Base-by-base conservation (phyloP, 352 stramenopile species). In the Aphanomyces stellatus region DNA sequence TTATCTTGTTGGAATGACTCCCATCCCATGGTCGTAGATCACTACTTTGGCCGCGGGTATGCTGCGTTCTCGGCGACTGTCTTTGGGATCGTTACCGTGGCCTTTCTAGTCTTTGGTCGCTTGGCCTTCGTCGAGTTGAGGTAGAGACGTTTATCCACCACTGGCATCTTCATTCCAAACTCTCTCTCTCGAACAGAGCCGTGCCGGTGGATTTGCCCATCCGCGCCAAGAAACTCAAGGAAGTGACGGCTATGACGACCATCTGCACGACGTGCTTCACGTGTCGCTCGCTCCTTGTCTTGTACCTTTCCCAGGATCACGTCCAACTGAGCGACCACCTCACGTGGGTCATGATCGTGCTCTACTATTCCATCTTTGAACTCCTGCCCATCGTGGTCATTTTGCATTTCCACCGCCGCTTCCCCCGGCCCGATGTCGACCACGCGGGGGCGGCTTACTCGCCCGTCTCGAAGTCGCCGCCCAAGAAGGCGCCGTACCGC, bases 221-320 rank as follows among this genome's bases (percentile, higher is more conserved):
- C 62, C 81, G 87, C 17, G 91, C 87, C 30, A 83, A 76, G 63
- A 95, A 95, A 46, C 77, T 95, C 13, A 89, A 85, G 69, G 87
- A 95, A 69, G 77, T 84, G 41, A 74, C 80, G 7, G 71, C 83
- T 43, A 92, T 95, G 78, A 93, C 83, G 28, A 85, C 76, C 0
- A 78, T 93, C n/a, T 88, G 87, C 49, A 88, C 81, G 24, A 90
- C 85, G 24, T 93, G 85, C 67, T 95, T 95, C 51, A 81, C 91
- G 69, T 74, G 74, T 27, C 80, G 87, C 42, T 93, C 80, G 27
- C 71, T 61, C 0, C 43, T 95, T 24, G 79, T 93, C 61, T 81
- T 95, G 59, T 74, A 82, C 33, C 68, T 95, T 11, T 82, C 87
- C 0, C 87, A 78, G 6, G 76, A 92, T 51, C 76, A 81, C 61